Base-by-base conservation (phyloP, 345 rosid species). In the Eutrema yunnanense region DNA sequence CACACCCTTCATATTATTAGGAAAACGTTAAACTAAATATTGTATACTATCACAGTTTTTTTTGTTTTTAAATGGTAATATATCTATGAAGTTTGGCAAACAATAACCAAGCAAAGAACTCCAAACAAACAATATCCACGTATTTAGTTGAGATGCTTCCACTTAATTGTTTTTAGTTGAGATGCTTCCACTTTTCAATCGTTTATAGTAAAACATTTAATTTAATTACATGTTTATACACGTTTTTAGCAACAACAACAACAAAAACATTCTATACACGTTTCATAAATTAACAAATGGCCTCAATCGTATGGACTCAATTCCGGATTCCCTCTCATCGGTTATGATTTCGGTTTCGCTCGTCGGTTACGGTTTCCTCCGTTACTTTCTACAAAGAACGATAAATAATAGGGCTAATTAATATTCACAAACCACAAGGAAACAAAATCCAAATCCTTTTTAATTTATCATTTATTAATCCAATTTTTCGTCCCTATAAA, bases 271-370 rank as follows among this genome's bases (percentile, higher is more conserved):
- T 26, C 58, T 33, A 32, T 29, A 26, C 47, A 66, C 68, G 73
- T 74, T 74, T 66, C 54, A 42, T 41, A 50, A 29, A 14, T 9
- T 32, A 49, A 34, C 27, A 42, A 60, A 14, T 51, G 8, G 55
- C 33, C 8, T 27, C 32, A 49, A 42, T 57, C 30, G 42, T 67
- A 57, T 67, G 68, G 37, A 30, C 34, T 46, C 41, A 6, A 54
- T 49, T 44, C 22, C 33, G 8, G n/a, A 54, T 59, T 50, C 38
- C 2, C 38, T 56, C 77, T 56, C 77, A 19, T 73, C 40, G 47
- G 48, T 33, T 62, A 62, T 46, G n/a, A 41, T 32, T 71, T 51
- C 47, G 6, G 32, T 9, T 54, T 13, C 14, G 19, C 7, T 22
- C 2, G 6, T 67, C 29, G 14, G 32, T 34, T 57, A 69, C 56